These are phyloP conservation scores for Verticillium tricorpus DNA, from an alignment of 2,329 filamentous ascomycete species.

Conservation along the genomic window DNA sequence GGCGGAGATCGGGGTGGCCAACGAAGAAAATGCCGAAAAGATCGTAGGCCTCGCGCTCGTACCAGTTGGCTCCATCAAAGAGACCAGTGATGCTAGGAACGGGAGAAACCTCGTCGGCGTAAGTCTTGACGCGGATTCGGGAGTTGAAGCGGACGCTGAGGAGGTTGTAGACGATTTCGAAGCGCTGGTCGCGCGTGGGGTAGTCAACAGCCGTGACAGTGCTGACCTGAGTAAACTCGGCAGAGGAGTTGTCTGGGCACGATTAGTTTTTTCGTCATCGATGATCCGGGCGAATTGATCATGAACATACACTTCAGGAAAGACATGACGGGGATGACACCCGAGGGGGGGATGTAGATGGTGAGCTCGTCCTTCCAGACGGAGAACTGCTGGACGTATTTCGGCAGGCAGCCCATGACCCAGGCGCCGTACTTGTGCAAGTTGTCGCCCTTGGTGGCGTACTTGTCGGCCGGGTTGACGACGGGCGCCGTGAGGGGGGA, in stretches of 20 bases:
- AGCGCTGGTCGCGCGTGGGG: conserved; percentile 90
- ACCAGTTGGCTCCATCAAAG: conserved; percentile 97
- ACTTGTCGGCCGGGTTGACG: conserved; percentile 92
- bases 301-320: conserved; percentile 76
- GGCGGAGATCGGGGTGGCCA: conserved; percentile 88
- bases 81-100: conserved; percentile 83
- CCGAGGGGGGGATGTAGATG: conserved; percentile 84
- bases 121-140: conserved; percentile 96
- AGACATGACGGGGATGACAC: conserved; percentile 83
- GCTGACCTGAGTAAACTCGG: conserved; percentile 91
- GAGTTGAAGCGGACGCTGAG: conserved; percentile 95
- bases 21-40: conserved; percentile 96
- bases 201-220: conserved; percentile 95
- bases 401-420: conserved; percentile 92
- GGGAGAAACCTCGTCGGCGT: conserved; percentile 91
- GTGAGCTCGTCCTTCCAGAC: conserved; percentile 99
- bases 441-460: conserved; percentile 77
- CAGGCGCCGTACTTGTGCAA: conserved; percentile 95
- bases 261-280: background rate
- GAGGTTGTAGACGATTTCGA: conserved; percentile 97
- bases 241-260: conserved; percentile 77
- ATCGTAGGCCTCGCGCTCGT: conserved; percentile 96
- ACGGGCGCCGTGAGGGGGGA: conserved; percentile 67
- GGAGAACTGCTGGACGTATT: conserved; percentile 98
- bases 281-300: conserved; percentile 1